A percentile compares a stretch with the other conserved stretches of the same genome.
Evolutionary conservation across 2,329 filamentous ascomycete genomes (phyloP).

Genomic region (Cordyceps cicadae): DNA sequence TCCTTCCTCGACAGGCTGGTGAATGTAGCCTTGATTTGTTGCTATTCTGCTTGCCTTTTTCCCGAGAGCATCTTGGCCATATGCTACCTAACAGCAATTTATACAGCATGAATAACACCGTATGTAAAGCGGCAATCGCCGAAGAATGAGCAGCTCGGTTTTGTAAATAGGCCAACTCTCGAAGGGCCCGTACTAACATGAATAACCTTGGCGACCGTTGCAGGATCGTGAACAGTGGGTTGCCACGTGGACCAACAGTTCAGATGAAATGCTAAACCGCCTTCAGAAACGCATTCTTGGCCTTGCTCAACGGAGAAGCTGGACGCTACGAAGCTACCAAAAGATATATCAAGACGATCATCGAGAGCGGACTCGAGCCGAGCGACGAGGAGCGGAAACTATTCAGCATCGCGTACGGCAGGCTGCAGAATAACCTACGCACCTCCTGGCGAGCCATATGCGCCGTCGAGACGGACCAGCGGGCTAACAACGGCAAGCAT

Average conservation of each 20-base stretch:
- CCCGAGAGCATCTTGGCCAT: not conserved
- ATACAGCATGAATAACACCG: not conserved
- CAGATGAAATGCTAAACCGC: not conserved
- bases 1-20: not conserved
- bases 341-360: not conserved
- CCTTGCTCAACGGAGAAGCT: not conserved
- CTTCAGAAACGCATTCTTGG: not conserved
- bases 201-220: not conserved
- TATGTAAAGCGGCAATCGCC: not conserved
- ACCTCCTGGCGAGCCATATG: not conserved
- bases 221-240: not conserved
- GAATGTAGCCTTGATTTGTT: not conserved
- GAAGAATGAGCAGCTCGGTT: not conserved
- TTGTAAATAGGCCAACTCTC: not conserved
- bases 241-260: not conserved
- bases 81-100: not conserved
- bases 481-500: not conserved
- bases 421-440: not conserved
- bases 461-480: not conserved
- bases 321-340: not conserved
- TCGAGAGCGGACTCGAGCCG: not conserved
- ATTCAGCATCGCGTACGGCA: slow-evolving; percentile 1
- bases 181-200: not conserved
- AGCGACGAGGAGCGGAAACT: not conserved
- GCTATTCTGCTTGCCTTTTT: not conserved